A percentile compares a stretch with the other conserved stretches of the same genome.
Evolutionary conservation across 257 asterid species (phyloP).

Genomic region (Forsythia viridissima): DNA sequence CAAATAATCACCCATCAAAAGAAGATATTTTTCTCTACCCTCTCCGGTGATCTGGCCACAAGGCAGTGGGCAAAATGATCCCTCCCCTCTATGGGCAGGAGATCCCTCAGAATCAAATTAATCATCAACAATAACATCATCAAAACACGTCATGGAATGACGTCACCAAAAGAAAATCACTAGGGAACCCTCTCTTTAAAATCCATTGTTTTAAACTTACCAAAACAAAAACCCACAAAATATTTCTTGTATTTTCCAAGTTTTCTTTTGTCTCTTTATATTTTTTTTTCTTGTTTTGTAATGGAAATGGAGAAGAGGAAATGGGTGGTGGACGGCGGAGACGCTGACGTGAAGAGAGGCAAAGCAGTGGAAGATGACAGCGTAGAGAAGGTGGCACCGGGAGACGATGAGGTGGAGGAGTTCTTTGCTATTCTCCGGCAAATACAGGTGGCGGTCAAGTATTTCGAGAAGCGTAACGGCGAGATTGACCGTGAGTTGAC

Average conservation of each 20-base stretch:
- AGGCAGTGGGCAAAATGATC: too few species aligned
- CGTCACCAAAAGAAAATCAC: not conserved
- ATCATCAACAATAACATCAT: too few species aligned
- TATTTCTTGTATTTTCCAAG: not conserved
- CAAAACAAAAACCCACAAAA: not conserved
- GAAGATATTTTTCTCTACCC: too few species aligned
- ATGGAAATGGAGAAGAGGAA: slow-evolving; percentile 36
- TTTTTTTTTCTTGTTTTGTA: not conserved
- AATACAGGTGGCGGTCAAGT: slow-evolving; percentile 50
- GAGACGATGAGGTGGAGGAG: slow-evolving; percentile 69
- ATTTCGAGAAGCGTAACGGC: slow-evolving; percentile 37
- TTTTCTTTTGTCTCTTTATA: not conserved
- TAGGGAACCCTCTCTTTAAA: not conserved
- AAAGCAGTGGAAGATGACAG: slow-evolving; percentile 1
- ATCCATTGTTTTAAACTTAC: not conserved
- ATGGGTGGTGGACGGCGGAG: slow-evolving; percentile 14
- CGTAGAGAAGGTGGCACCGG: slow-evolving; percentile 19
- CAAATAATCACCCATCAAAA: too few species aligned
- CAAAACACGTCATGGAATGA: too few species aligned
- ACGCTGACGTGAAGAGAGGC: not conserved
- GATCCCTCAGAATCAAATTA: too few species aligned
- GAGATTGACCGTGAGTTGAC: slow-evolving; percentile 13
- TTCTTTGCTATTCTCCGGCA: slow-evolving; percentile 54
- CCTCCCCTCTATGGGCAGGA: too few species aligned
- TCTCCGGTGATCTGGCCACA: too few species aligned